Evolutionary conservation across 176 grass and related monocot genomes (phyloP).

Genomic region (Musa beccarii): DNA sequence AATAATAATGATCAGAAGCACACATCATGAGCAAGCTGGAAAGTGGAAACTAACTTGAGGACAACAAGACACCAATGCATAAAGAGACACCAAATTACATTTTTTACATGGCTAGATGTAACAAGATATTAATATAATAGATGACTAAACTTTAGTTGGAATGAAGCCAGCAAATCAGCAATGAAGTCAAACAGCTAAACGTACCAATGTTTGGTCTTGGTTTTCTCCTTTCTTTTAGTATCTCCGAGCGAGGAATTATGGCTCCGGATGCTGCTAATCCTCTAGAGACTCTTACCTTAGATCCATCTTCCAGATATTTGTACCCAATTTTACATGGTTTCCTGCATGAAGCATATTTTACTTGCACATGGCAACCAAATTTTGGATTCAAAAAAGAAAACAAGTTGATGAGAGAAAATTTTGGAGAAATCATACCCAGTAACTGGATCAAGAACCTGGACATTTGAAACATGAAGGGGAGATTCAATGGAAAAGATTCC

Average conservation of each 20-base stretch:
- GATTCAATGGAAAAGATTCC: slow-evolving; percentile 98
- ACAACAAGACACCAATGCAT: background rate
- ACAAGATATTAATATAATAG: too few species aligned
- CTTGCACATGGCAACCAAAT: background rate
- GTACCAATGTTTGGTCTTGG: slow-evolving; percentile 60
- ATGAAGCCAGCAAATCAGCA: background rate
- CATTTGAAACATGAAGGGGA: slow-evolving; percentile 98
- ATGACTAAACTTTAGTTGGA: too few species aligned
- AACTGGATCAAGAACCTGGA: slow-evolving; percentile 79
- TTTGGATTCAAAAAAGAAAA: background rate
- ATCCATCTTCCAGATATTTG: slow-evolving; percentile 73
- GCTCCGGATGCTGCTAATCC: slow-evolving; percentile 67
- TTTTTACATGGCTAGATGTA: background rate
- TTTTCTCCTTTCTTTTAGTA: slow-evolving; percentile 91
- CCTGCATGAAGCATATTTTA: slow-evolving; percentile 22
- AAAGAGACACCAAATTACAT: background rate
- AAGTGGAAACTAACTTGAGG: background rate
- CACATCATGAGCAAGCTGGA: too few species aligned
- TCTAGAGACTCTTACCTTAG: slow-evolving; percentile 69
- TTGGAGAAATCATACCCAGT: slow-evolving; percentile 44
- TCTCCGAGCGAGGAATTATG: slow-evolving; percentile 78
- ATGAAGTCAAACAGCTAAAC: slow-evolving; percentile 10
- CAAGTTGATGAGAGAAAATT: slow-evolving; percentile 5
- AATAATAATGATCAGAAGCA: too few species aligned
- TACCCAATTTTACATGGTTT: slow-evolving; percentile 78